Base-by-base conservation (phyloP, 2,329 filamentous ascomycete genomes). In the Xylariaceae sp. region DNA sequence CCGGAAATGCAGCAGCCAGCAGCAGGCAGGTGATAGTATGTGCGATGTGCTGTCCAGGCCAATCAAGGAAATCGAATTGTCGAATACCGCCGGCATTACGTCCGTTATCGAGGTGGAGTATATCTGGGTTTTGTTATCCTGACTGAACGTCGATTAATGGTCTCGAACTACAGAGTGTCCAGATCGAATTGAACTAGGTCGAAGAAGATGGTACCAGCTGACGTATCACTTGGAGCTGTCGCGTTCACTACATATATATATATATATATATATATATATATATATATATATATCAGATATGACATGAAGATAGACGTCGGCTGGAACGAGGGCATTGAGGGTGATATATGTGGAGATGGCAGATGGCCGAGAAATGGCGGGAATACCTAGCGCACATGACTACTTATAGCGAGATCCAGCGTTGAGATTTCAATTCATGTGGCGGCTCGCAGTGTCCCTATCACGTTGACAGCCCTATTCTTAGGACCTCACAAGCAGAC, bases 31-130 rank as follows among this genome's bases (percentile, higher is more conserved):
- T 60, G 60, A 50, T 54, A 56, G 44, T 29, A 52, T 56, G 48
- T 52, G 52, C 45, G 47, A 50, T 52, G 48, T 56, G 32, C 46
- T 54, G 51, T 61, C 50, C 48, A 59, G 58, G 56, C 61, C 59
- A 55, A 52, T 57, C 52, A 56, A 41, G 45, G 47, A 46, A 49
- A 55, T 53, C 41, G 37, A 44, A 7, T 23, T 47, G 51, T 29
- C 41, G 45, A 56, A 54, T 55, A 50, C 52, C 41, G 48, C 50
- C 60, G 53, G 49, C 3, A 44, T 43, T 48, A 42, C 20, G 14
- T 37, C 29, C 23, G 20, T 19, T 23, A 29, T 41, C 29, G 21
- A 42, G 32, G 40, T 20, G 21, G 50, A 47, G 32, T 7, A 3
- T 7, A 37, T 9, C 23, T 9, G 23, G 9, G 9, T 26, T 26